Evolutionary conservation across 495 filamentous ascomycete genomes (phyloP).

Genomic region (Penicillium subrubescens): DNA sequence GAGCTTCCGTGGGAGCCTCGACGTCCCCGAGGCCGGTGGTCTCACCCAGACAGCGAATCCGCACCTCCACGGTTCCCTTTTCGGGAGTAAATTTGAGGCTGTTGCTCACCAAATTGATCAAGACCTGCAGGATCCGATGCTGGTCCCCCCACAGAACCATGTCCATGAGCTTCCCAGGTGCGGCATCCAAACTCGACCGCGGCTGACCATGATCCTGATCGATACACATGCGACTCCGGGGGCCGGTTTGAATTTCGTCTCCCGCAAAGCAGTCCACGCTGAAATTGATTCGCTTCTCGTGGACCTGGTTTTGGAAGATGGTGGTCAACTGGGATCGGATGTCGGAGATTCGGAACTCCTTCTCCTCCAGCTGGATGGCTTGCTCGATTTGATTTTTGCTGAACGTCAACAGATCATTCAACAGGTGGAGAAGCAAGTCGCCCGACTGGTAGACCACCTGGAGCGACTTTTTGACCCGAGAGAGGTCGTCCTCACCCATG

Average conservation of each 20-base stretch:
- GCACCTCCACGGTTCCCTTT: conserved; percentile 70
- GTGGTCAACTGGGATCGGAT: conserved; percentile 76
- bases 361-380: conserved; percentile 77
- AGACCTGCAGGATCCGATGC: conserved; percentile 82
- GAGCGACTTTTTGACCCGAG: conserved; percentile 75
- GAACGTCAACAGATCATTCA: conserved; percentile 91
- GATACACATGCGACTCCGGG: conserved; percentile 46
- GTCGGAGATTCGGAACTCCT: conserved; percentile 79
- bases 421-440: conserved; percentile 79
- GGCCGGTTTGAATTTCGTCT: conserved; percentile 3
- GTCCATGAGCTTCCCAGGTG: conserved; percentile 65
- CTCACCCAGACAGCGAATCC: conserved; percentile 63
- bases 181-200: conserved; percentile 55
- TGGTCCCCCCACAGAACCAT: conserved; percentile 88
- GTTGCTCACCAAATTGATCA: conserved; percentile 93
- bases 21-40: conserved; percentile 34
- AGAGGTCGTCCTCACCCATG: conserved; percentile 82
- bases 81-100: conserved; percentile 89
- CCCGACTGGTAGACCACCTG: conserved; percentile 89
- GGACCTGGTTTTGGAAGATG: conserved; percentile 87
- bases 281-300: conserved; percentile 73
- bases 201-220: conserved; percentile 39
- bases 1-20: conserved; percentile 6
- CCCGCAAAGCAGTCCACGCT: conserved; percentile 60
- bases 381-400: conserved; percentile 91